Evolutionary conservation across 208 protist genomes (phyloP).

Genomic region (Acanthamoeba quina): DNA sequence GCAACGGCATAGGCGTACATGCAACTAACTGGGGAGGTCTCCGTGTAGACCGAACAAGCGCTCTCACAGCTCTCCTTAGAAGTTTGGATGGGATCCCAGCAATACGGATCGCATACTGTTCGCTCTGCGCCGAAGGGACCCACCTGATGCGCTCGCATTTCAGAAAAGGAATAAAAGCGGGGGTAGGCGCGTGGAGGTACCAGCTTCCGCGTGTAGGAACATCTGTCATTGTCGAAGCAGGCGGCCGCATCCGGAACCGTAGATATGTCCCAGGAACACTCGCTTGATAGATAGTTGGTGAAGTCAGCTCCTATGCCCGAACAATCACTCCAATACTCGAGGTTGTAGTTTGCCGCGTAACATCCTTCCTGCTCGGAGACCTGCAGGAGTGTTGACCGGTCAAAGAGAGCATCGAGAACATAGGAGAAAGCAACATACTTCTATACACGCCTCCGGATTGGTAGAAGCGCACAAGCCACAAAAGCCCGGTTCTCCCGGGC

Average conservation of each 20-base stretch:
- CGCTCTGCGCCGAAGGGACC: background rate
- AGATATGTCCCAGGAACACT: background rate
- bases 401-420: background rate
- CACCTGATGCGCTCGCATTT: background rate
- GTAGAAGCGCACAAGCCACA: background rate
- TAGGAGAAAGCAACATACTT: background rate
- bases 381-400: background rate
- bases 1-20: too few species aligned
- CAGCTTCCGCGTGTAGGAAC: too few species aligned
- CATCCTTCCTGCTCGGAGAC: conserved; percentile 1
- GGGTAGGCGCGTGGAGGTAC: too few species aligned
- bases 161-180: background rate
- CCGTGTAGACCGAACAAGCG: too few species aligned
- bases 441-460: background rate
- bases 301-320: background rate
- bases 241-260: background rate
- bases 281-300: background rate
- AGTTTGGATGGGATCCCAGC: background rate
- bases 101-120: background rate
- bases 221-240: too few species aligned
- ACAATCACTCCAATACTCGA: background rate
- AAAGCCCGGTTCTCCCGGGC: background rate
- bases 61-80: background rate
- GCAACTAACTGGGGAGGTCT: too few species aligned
- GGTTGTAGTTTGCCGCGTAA: background rate